Evolutionary conservation across 768 basidiomycete species (phyloP), one percentile per base, ranked within the genome.

Genomic region (Amanita phalloides): DNA sequence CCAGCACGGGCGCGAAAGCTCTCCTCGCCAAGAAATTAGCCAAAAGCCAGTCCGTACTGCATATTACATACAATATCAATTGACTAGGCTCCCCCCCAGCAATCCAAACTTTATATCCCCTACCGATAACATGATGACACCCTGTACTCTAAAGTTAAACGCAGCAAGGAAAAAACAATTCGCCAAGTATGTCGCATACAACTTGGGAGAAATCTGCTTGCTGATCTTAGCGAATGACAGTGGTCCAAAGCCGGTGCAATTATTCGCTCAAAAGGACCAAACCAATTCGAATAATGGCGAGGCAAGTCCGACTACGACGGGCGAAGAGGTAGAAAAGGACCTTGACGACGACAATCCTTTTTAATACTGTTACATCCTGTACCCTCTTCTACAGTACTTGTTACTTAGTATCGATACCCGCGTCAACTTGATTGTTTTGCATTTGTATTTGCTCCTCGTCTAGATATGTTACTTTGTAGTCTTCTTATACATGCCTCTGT

Each of bases 81-180:
- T 13, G 9, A 25, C 30, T 35, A 44, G 50, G 48, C 53, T 13
- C 13, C 28, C 63, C n/a, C 13, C 28, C 63, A 92, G 91, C 65
- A 96, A 96, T 65, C 86, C 90, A 20, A 81, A 80, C 32, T 91
- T 80, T 62, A 73, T 94, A 61, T 97, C 95, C 14, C 95, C 95
- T 2, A 96, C 95, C 7, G 95, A 99, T 66, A 90, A 87, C 63
- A 75, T 98, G 67, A 81, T 97, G 76, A 95, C 92, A 2, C 95
- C 95, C 3, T 82, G 82, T 64, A 89, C 93, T 5, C 86, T 93
- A 68, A 98, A 97, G 67, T 77, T 98, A 48, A 86, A 75, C 46
- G 88, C 87, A 14, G 86, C 86, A 3, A 94, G 82, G 77, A 93
- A 95, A 76, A 90, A 91, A 68, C 91, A 90, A 61, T 98, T 96